phyloP scores from a whole-genome alignment of 164 flowering plant genomes.

The Stephania cephalantha region DNA sequence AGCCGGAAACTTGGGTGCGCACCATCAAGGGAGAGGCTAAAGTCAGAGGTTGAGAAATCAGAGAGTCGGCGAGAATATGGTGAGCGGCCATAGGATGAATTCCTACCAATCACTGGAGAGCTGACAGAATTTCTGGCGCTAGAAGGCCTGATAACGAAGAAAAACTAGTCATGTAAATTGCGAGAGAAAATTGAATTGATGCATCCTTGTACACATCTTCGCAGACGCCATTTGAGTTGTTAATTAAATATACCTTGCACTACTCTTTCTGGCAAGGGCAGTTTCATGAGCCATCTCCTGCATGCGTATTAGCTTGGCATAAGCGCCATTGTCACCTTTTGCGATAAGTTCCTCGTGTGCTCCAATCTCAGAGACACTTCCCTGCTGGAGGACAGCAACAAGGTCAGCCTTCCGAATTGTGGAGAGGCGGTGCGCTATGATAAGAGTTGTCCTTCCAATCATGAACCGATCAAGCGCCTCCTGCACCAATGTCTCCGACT shows the following conservation, averaged over 20 bases:
- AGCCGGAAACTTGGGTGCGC: conserved; percentile 56
- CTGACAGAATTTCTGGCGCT: conserved; percentile 97
- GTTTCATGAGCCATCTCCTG: conserved; percentile 88
- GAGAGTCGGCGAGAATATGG: conserved; percentile 95
- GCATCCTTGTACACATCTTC: not conserved
- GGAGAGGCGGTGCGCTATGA: conserved; percentile 95
- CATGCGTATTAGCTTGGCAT: conserved; percentile 87
- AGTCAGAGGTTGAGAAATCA: conserved; percentile 95
- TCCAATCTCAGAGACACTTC: conserved; percentile 84
- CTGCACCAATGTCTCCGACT: conserved; percentile 91
- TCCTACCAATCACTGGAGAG: conserved; percentile 88
- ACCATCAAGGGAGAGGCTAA: conserved; percentile 75
- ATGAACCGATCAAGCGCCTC: conserved; percentile 96
- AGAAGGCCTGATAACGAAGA: conserved; percentile 62
- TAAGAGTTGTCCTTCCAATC: conserved; percentile 95
- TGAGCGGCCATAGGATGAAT: conserved; percentile 91
- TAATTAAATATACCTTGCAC: conserved; percentile 59
- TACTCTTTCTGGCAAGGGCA: conserved; percentile 88
- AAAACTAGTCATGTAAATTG: not conserved
- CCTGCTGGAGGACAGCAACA: conserved; percentile 90
- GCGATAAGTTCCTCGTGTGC: conserved; percentile 83
- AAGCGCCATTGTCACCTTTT: conserved; percentile 75
- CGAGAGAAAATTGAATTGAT: not conserved
- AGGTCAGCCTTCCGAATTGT: conserved; percentile 94
- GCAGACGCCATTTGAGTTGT: not conserved